These are phyloP conservation scores for Coelastrella sp. DNA, from an alignment of 139 green algal genomes.

Conservation along the genomic window DNA sequence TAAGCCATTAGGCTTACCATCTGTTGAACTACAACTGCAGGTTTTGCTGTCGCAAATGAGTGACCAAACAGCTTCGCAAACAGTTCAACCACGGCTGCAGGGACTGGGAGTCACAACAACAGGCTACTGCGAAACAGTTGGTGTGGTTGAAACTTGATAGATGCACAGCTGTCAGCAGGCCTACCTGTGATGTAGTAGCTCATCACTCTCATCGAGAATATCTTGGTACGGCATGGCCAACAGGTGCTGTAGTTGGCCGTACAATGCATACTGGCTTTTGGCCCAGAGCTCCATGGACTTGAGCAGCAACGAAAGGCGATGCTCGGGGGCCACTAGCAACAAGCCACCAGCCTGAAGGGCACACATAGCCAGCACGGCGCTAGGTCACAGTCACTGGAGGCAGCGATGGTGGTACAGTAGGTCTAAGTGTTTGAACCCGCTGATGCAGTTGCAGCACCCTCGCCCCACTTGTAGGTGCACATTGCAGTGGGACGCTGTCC, in stretches of 20 bases:
- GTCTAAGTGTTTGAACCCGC: background rate
- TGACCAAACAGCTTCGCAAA: no score
- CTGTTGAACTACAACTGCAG: no score
- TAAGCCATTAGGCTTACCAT: no score
- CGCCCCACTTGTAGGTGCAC: no score
- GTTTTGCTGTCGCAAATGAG: no score
- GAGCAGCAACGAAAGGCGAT: slow-evolving; percentile 65
- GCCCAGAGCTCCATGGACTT: slow-evolving; percentile 62
- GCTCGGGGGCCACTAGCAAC: slow-evolving; percentile 68
- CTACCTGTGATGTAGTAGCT: slow-evolving; percentile 73
- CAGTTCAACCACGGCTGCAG: slow-evolving; percentile 28
- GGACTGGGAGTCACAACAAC: slow-evolving; percentile 19
- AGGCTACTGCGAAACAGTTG: no score
- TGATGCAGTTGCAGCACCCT: no score
- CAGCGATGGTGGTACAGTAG: background rate
- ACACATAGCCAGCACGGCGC: background rate
- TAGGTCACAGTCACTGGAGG: background rate
- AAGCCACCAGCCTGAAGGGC: slow-evolving; percentile 59
- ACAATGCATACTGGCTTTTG: background rate
- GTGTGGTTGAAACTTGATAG: background rate
- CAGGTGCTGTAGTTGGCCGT: background rate
- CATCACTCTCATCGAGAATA: slow-evolving; percentile 78
- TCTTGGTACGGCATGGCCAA: slow-evolving; percentile 60
- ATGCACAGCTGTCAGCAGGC: background rate
- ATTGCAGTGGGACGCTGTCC: background rate